Conservation (phyloP, 495 filamentous ascomycete genomes). For the Penicillium nucicola region DNA sequence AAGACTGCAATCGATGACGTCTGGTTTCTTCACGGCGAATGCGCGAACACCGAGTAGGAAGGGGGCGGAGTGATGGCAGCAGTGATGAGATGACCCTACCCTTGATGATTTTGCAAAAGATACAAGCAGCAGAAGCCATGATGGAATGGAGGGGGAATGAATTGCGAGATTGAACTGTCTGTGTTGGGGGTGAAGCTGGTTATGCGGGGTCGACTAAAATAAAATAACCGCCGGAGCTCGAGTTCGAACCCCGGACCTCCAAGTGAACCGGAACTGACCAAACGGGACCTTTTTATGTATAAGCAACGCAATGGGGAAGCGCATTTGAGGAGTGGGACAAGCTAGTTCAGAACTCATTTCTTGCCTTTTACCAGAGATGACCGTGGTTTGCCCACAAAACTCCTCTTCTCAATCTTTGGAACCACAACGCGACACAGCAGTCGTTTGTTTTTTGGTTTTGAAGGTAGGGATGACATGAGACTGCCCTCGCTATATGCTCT, state of each 20-base stretch:
- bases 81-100: constrained; percentile 46
- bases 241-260: constrained; percentile 23
- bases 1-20: neutral
- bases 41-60: too few species aligned
- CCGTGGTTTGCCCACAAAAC: constrained; percentile 58
- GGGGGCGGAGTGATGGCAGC: neutral
- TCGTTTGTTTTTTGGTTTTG: constrained; percentile 32
- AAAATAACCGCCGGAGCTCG: constrained; percentile 6
- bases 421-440: constrained; percentile 35
- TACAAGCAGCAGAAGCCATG: constrained; percentile 64
- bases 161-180: too few species aligned
- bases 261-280: too few species aligned
- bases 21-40: neutral
- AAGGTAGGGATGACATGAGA: too few species aligned
- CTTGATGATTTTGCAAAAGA: constrained; percentile 99
- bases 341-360: constrained; percentile 60
- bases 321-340: constrained; percentile 46
- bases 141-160: too few species aligned
- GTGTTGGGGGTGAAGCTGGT: too few species aligned
- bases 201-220: neutral
- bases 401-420: constrained; percentile 63
- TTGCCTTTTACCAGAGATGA: constrained; percentile 71
- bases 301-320: accelerated
- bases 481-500: too few species aligned
- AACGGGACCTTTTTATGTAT: too few species aligned